phyloP scores from a whole-genome alignment of 148 eudicot genomes.

The Oxyria digyna region DNA sequence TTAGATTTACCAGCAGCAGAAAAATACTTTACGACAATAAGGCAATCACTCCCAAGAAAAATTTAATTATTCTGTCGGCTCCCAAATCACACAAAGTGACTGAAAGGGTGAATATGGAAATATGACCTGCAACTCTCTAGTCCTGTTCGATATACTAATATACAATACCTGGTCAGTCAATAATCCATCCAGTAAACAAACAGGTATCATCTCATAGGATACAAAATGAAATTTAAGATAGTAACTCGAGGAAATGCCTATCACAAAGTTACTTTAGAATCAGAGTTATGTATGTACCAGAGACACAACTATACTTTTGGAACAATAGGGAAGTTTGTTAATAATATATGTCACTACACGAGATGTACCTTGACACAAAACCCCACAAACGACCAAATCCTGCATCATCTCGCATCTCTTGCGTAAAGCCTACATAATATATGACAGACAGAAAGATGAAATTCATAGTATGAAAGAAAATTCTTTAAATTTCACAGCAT shows the following conservation, averaged over 20 bases:
- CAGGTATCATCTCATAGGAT: too few relatives aligned
- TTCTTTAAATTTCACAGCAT: not conserved
- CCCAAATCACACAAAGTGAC: not conserved
- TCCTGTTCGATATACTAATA: not conserved
- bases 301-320: not conserved
- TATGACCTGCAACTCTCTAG: not conserved
- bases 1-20: too few relatives aligned
- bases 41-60: too few relatives aligned
- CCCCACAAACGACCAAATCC: constrained; percentile 89
- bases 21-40: too few relatives aligned
- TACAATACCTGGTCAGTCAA: not conserved
- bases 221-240: too few relatives aligned
- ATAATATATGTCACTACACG: not conserved
- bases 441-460: not conserved
- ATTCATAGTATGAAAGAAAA: not conserved
- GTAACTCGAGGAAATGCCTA: not conserved
- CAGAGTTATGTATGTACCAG: not conserved
- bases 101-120: not conserved
- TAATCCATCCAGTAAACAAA: not conserved
- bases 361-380: constrained; percentile 63
- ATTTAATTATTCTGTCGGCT: too few relatives aligned
- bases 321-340: not conserved
- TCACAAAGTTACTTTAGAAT: not conserved
- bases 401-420: constrained; percentile 80
- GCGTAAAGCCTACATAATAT: constrained; percentile 42